A percentile compares a stretch with the other conserved stretches of the same genome.
phyloP scores from a whole-genome alignment of 169 alveolate species.

The Fabrea salina region DNA sequence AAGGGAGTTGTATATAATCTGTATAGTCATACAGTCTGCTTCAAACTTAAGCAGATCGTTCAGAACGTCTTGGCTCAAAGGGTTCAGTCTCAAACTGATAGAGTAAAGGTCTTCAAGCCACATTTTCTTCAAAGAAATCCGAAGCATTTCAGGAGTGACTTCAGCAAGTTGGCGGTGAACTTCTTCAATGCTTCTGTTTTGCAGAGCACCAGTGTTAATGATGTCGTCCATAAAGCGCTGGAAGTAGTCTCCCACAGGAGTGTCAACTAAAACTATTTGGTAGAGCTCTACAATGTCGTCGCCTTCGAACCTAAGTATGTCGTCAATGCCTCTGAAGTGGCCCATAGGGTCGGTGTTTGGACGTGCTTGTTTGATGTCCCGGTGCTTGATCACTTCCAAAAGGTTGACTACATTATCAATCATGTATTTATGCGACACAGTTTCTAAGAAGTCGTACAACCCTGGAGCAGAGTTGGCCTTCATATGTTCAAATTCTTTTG shows the following conservation, averaged over 20 bases:
- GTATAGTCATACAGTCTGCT: slow-evolving; percentile 80
- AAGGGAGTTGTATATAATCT: slow-evolving; percentile 76
- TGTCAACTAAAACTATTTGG: slow-evolving; percentile 95
- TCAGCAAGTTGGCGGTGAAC: slow-evolving; percentile 73
- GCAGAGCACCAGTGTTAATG: slow-evolving; percentile 51
- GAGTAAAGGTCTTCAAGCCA: slow-evolving; percentile 77
- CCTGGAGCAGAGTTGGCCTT: slow-evolving; percentile 78
- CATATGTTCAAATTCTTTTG: slow-evolving; percentile 90
- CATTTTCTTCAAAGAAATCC: slow-evolving; percentile 80
- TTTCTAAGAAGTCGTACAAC: slow-evolving; percentile 59
- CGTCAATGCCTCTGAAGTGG: slow-evolving; percentile 95
- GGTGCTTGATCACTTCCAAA: slow-evolving; percentile 96
- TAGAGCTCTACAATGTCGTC: slow-evolving; percentile 94
- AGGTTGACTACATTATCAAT: slow-evolving; percentile 97
- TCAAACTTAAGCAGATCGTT: slow-evolving; percentile 77
- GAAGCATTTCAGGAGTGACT: slow-evolving; percentile 80
- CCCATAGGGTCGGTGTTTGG: slow-evolving; percentile 94
- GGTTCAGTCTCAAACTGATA: slow-evolving; percentile 34
- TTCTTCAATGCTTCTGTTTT: slow-evolving; percentile 54
- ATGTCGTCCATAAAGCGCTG: slow-evolving; percentile 79
- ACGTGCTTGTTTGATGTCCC: slow-evolving; percentile 78
- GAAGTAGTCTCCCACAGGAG: slow-evolving; percentile 95
- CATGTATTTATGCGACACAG: slow-evolving; percentile 84
- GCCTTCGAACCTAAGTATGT: slow-evolving; percentile 91
- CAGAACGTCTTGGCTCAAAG: slow-evolving; percentile 59